A percentile compares a stretch with the other conserved stretches of the same genome.
These are phyloP conservation scores for Leccinum imitatum DNA, from an alignment of 768 basidiomycete species.

Conservation along the genomic window DNA sequence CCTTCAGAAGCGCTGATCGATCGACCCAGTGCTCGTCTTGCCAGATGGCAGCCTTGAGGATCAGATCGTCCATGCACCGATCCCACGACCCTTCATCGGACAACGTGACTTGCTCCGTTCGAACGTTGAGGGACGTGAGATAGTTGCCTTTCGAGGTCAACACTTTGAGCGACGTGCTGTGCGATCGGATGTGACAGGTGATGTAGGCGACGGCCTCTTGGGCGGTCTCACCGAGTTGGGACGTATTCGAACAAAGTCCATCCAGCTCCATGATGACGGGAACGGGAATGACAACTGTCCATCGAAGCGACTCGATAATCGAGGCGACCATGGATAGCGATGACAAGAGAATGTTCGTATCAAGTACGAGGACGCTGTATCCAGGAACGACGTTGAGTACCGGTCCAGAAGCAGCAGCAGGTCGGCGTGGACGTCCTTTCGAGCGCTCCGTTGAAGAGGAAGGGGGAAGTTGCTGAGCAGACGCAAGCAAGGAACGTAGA, in stretches of 20 bases:
- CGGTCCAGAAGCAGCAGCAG: constrained; percentile 35
- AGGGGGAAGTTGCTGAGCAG: constrained; percentile 35
- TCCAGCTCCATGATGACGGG: constrained; percentile 98
- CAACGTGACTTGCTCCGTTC: constrained; percentile 84
- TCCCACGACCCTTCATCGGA: constrained; percentile 48
- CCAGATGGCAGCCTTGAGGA: constrained; percentile 90
- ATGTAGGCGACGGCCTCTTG: constrained; percentile 72
- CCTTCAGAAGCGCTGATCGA: constrained; percentile 68
- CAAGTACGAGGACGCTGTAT: constrained; percentile 87
- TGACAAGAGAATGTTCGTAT: constrained; percentile 92
- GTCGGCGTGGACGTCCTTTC: constrained; percentile 28
- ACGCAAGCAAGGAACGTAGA: constrained; percentile 64
- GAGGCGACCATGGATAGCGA: constrained; percentile 71
- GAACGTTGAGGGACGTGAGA: constrained; percentile 74
- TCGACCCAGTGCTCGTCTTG: constrained; percentile 92
- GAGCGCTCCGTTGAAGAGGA: constrained; percentile 29
- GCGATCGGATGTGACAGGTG: constrained; percentile 69
- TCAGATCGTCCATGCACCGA: constrained; percentile 92
- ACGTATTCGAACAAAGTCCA: constrained; percentile 68
- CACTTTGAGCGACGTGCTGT: constrained; percentile 80
- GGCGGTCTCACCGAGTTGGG: constrained; percentile 74
- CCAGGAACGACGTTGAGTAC: constrained; percentile 68
- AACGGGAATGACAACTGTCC: constrained; percentile 90
- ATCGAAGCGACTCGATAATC: constrained; percentile 74
- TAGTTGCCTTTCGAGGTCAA: constrained; percentile 97